Evolutionary conservation across 108 stramenopile genomes (phyloP).

Genomic region (Cafeteria roenbergensis): DNA sequence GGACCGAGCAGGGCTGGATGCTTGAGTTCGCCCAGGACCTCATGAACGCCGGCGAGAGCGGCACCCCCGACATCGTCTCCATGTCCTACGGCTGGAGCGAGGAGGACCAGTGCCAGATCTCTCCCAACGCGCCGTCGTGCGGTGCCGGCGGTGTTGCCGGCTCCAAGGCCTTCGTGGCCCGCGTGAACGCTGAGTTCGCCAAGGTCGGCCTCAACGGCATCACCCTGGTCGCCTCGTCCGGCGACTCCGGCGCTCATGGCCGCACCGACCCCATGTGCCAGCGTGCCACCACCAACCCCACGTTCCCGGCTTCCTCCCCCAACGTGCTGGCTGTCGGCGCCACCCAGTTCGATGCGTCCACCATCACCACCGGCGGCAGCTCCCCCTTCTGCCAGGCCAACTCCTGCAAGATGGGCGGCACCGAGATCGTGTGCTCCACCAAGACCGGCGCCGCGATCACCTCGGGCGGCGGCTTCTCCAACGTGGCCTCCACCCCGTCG

Average conservation of each 20-base stretch:
- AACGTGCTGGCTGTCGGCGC: constrained; percentile 29
- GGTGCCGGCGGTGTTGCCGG: neutral
- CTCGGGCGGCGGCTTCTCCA: constrained; percentile 21
- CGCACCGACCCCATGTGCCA: neutral
- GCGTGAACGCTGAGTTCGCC: constrained; percentile 15
- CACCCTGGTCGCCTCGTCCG: constrained; percentile 20
- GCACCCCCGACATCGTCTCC: neutral
- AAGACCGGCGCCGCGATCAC: neutral
- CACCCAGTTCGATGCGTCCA: constrained; percentile 8
- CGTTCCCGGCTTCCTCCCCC: constrained; percentile 22
- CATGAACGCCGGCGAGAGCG: neutral
- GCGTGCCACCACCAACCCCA: constrained; percentile 8
- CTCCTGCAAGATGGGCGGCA: neutral
- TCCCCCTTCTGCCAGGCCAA: constrained; percentile 1
- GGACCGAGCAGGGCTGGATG: neutral
- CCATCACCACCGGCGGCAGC: neutral
- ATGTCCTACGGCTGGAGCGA: constrained; percentile 11
- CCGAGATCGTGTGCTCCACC: neutral
- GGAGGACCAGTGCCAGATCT: constrained; percentile 5
- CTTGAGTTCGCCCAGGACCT: constrained; percentile 1
- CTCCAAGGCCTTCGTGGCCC: neutral
- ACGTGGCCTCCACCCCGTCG: constrained; percentile 2
- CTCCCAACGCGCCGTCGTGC: neutral
- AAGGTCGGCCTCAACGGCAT: constrained; percentile 22
- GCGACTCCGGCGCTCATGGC: constrained; percentile 20